Conservation (phyloP, 176 grass and related monocot genomes). For the Phoenix dactylifera region DNA sequence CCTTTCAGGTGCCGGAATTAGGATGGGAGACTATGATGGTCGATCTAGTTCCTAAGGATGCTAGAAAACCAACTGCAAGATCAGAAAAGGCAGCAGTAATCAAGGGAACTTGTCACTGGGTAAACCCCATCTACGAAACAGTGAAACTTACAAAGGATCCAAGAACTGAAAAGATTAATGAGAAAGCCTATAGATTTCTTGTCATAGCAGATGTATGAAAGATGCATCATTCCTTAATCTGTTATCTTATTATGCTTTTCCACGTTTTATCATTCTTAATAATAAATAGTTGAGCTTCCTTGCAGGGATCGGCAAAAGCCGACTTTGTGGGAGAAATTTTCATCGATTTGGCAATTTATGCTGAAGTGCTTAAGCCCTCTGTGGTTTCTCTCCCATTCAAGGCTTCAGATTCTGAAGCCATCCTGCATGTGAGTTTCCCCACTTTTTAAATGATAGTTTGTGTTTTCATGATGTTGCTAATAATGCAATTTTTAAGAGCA, state of each 20-base stretch:
- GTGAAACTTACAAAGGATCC: constrained; percentile 42
- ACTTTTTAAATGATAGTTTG: not conserved
- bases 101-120: constrained; percentile 57
- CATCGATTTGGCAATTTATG: constrained; percentile 74
- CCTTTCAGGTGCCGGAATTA: too few relatives aligned
- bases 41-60: constrained; percentile 64
- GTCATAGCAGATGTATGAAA: constrained; percentile 55
- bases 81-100: constrained; percentile 45
- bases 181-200: constrained; percentile 80
- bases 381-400: constrained; percentile 60
- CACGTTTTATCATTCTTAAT: too few relatives aligned
- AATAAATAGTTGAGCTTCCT: too few relatives aligned
- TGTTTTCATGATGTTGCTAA: not conserved
- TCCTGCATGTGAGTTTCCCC: constrained; percentile 77
- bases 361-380: constrained; percentile 64
- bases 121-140: constrained; percentile 54
- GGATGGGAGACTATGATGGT: constrained; percentile 75
- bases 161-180: constrained; percentile 45
- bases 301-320: constrained; percentile 67
- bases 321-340: constrained; percentile 72
- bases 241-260: too few relatives aligned
- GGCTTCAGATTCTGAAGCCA: constrained; percentile 42
- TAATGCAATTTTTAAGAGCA: constrained; percentile 1
- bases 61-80: constrained; percentile 60
- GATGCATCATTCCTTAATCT: not conserved